Evolutionary conservation across 2,329 filamentous ascomycete species (phyloP), one percentile per base, ranked within the genome.

Genomic region (Diaporthe vaccinii): DNA sequence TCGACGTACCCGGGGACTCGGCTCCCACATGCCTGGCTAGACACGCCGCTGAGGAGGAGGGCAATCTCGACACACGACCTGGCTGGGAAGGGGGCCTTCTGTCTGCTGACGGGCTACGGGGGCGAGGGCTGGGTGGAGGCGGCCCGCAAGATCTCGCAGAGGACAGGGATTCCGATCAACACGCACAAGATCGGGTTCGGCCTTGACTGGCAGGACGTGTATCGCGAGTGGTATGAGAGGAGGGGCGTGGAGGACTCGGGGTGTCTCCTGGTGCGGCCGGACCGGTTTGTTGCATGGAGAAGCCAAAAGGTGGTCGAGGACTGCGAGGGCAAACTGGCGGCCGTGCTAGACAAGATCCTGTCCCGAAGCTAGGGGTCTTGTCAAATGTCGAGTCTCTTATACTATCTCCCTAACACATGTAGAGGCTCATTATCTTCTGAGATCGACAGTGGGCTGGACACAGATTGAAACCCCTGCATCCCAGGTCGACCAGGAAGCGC

Each of bases 11-110:
- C 89, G 2, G 89, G 89, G 8, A 84, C 85, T 28, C 82, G 89
- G 15, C 79, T 90, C 7, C 89, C 89, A 1, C 89, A 91, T 81
- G 89, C 84, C 0, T 91, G 89, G 89, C 80, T 91, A 10, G 86
- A 88, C 79, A 83, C 82, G 46, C 72, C 69, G 15, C 76, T 80
- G n/a, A 78, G 83, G 28, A 82, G 61, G 70, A 58, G n/a, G 25
- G 36, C 28, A 2, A 80, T 88, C 49, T 89, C 88, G 4, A 90
- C 88, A 0, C 84, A 88, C 39, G 89, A 91, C 78, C 79, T 91
- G 6, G 86, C 86, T 0, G 89, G 89, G 0, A 83, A 89, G 73
- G 86, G 87, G 2, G 78, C 77, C 0, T 89, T 88, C 76, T 81
- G 79, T 15, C 76, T 87, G 6, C 77, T 87, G 6, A 86, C 85